Base-by-base conservation (phyloP, 768 basidiomycete genomes). In the Tremella mesenterica region DNA sequence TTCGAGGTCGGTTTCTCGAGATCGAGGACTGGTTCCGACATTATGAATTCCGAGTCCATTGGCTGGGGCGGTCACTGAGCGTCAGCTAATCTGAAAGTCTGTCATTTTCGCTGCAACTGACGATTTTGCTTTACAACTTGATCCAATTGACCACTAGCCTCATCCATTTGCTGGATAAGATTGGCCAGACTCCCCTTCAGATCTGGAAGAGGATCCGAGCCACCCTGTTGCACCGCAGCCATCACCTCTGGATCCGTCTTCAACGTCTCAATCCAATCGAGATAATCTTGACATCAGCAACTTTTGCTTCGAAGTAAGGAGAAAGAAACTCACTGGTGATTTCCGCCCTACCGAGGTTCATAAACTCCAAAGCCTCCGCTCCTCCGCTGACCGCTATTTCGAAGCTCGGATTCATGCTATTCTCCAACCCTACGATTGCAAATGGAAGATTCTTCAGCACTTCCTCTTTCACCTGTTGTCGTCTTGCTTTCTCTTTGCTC, bases 391-490 rank as follows among this genome's bases (percentile, higher is more conserved):
- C 83, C 0, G 84, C 82, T 64, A 91, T 84, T 62, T 91, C 89
- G 59, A 91, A 80, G 5, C 77, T 78, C 0, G 87, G 87, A 2
- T 86, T 84, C 1, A 83, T 76, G 57, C 85, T 57, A 1, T 67
- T 86, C 30, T 88, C 85, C 81, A 95, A 81, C 2, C 85, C 86
- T 46, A 79, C 77, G 2, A 84, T 80, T 31, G 86, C 85, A 69
- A 91, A 96, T 0, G 95, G 95, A 4, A 97, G 77, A 60, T 88
- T 84, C 0, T 86, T 86, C 56, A 87, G 81, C 12, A 86, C 79
- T 64, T 93, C 90, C 3, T 84, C 79, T 20, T 86, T 80, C 67
- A 93, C 91, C n/a, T 85, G 79, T 60, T 85, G 82, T 1, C 95
- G 81, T 18, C 89, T 81, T 61, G 86, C 87, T 56, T 80, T 79